Conservation (phyloP, 1,284 basidiomycete genomes). For the Leccinum huronense region DNA sequence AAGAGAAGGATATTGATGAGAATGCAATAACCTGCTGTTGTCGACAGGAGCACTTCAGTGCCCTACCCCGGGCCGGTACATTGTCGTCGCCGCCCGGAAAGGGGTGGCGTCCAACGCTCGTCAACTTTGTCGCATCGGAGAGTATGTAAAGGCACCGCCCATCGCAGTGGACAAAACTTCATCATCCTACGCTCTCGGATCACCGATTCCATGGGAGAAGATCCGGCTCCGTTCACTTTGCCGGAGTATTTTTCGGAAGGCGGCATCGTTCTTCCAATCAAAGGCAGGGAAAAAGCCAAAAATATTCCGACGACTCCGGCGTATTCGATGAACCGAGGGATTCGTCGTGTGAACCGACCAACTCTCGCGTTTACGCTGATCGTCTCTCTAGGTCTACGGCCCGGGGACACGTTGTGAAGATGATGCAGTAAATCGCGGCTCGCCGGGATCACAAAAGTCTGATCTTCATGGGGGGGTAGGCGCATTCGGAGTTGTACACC, state of each 20-base stretch:
- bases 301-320: not conserved
- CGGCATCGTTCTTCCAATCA: too few species aligned
- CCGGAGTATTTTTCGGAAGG: too few species aligned
- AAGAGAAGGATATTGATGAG: not conserved
- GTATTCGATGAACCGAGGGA: not conserved
- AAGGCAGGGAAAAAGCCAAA: not conserved
- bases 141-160: not conserved
- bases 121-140: not conserved
- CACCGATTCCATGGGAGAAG: not conserved
- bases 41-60: conserved; percentile 17
- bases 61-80: not conserved
- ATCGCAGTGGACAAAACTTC: not conserved
- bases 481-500: not conserved
- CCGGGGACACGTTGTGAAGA: not conserved
- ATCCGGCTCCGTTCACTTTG: not conserved
- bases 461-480: not conserved
- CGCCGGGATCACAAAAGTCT: not conserved
- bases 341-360: not conserved
- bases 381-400: not conserved
- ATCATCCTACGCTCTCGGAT: not conserved
- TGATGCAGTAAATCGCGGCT: not conserved
- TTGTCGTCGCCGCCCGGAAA: not conserved
- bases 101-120: not conserved
- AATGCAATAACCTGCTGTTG: not conserved
- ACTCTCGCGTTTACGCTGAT: not conserved